Evolutionary conservation across 2,329 filamentous ascomycete genomes (phyloP), one percentile per base, ranked within the genome.

Genomic region (Penicillium verrucosum): DNA sequence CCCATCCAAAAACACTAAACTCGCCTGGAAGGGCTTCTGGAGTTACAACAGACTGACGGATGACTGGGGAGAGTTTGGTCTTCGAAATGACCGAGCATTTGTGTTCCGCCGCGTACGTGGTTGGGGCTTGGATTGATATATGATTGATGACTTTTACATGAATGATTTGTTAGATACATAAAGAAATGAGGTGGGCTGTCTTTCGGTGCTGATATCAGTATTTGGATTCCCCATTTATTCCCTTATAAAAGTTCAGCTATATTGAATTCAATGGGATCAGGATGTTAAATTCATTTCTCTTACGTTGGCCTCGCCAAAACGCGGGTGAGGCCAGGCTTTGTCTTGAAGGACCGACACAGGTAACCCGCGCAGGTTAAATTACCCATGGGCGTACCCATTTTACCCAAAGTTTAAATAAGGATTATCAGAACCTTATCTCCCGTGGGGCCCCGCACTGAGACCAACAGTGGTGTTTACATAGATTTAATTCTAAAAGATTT

Each of bases 41-140:
- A 93, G 88, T 76, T 93, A 95, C 70, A 96, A 97, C 70, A 83
- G 84, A 64, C 74, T 96, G 68, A 96, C 91, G 8, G 92, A 96
- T 71, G 92, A 97, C 74, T 94, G 90, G 89, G 90, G 82, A 4
- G 88, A 90, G 75, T 97, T 97, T 74, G 78, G 78, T 2, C 67
- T 87, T 64, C 82, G 81, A 68, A 85, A 88, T 66, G 83, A 87
- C 71, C 75, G 80, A 59, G 74, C 82, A 1, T 87, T 82, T 68
- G 84, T 84, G 58, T 88, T 84, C 76, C 82, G 81, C 63, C 71
- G 85, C 40, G 85, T 88, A 5, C 83, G 77, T 68, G 85, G 84
- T 41, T 87, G 82, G 76, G 81, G 80, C 2, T 70, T 80, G 65
- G 71, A 64, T 11, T 65, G 56, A 34, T 3, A 66, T 45, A 66